These are phyloP conservation scores for Grosmannia clavigera DNA, from an alignment of 2,329 filamentous ascomycete species.

Conservation along the genomic window DNA sequence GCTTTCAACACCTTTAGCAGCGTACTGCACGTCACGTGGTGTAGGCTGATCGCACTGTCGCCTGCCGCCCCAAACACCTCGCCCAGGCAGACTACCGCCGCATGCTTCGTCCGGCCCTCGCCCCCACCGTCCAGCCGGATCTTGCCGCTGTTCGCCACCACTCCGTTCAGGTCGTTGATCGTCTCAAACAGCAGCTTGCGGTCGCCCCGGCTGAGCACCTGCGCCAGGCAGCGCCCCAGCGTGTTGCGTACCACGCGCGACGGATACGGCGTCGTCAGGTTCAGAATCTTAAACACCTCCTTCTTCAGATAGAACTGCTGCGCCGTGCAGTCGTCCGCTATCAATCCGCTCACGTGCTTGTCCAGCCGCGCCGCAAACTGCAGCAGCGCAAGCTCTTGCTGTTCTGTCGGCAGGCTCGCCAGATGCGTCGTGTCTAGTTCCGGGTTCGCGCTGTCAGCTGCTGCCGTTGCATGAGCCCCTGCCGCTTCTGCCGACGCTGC, in stretches of 20 bases:
- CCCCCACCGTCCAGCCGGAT: slow-evolving; percentile 55
- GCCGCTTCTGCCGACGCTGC: background rate
- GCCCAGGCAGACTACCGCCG: slow-evolving; percentile 74
- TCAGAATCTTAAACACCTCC: slow-evolving; percentile 87
- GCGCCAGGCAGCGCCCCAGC: slow-evolving; percentile 69
- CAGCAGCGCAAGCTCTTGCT: slow-evolving; percentile 88
- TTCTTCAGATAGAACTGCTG: slow-evolving; percentile 90
- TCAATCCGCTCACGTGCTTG: slow-evolving; percentile 64
- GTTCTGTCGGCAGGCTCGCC: slow-evolving; percentile 77
- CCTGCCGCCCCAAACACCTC: slow-evolving; percentile 86
- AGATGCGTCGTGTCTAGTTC: slow-evolving; percentile 88
- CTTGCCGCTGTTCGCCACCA: slow-evolving; percentile 49
- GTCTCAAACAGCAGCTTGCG: slow-evolving; percentile 88
- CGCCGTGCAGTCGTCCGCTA: slow-evolving; percentile 67
- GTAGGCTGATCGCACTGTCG: slow-evolving; percentile 79
- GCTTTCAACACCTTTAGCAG: slow-evolving; percentile 71
- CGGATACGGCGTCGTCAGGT: slow-evolving; percentile 65
- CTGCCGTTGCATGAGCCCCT: slow-evolving; percentile 1
- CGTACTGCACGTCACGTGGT: slow-evolving; percentile 58
- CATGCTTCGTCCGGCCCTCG: slow-evolving; percentile 54
- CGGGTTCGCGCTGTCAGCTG: slow-evolving; percentile 36
- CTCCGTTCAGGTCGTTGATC: slow-evolving; percentile 70
- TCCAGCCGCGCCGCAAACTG: slow-evolving; percentile 76
- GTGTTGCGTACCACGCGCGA: slow-evolving; percentile 85
- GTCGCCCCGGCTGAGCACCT: slow-evolving; percentile 75